Percentiles rank a stretch among this genome's conserved stretches.
These are phyloP conservation scores for Leptomonas pyrrhocoris DNA, from an alignment of 208 protist genomes.

Conservation along the genomic window DNA sequence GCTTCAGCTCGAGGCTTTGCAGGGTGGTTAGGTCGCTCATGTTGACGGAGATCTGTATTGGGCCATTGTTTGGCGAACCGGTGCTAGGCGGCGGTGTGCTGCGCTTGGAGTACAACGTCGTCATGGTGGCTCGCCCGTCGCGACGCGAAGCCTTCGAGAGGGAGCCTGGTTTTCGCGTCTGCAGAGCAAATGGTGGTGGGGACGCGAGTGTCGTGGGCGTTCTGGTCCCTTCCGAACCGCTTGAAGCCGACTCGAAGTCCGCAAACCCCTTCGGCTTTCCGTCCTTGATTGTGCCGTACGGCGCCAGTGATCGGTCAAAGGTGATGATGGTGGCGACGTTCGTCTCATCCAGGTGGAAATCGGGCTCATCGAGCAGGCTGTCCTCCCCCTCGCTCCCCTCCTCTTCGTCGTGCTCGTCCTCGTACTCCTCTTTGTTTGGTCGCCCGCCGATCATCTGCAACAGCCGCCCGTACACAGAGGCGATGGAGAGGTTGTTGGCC, in stretches of 20 bases:
- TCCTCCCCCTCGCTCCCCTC: conserved; percentile 12
- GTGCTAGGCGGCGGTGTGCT: neutral
- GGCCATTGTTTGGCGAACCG: neutral
- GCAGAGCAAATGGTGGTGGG: neutral
- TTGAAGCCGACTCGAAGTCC: conserved; percentile 39
- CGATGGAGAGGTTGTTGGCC: conserved; percentile 59
- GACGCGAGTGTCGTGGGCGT: neutral
- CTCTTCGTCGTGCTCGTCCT: conserved; percentile 25
- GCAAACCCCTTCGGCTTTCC: conserved; percentile 27
- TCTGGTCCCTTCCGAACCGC: neutral
- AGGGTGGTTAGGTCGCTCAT: conserved; percentile 15
- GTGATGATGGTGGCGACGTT: conserved; percentile 19
- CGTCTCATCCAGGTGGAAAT: conserved; percentile 4
- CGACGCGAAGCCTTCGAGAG: neutral
- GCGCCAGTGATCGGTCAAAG: conserved; percentile 18
- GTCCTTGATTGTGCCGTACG: conserved; percentile 8
- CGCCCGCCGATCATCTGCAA: conserved; percentile 40
- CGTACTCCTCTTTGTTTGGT: conserved; percentile 19
- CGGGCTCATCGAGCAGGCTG: neutral
- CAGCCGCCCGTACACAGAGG: conserved; percentile 59
- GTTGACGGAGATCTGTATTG: conserved; percentile 7
- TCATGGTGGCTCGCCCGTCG: neutral
- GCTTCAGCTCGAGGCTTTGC: conserved; percentile 11
- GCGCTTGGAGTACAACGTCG: neutral
- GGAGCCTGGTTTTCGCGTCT: neutral